Evolutionary conservation across 2,329 filamentous ascomycete species (phyloP).

Genomic region (Diaporthe capsici): DNA sequence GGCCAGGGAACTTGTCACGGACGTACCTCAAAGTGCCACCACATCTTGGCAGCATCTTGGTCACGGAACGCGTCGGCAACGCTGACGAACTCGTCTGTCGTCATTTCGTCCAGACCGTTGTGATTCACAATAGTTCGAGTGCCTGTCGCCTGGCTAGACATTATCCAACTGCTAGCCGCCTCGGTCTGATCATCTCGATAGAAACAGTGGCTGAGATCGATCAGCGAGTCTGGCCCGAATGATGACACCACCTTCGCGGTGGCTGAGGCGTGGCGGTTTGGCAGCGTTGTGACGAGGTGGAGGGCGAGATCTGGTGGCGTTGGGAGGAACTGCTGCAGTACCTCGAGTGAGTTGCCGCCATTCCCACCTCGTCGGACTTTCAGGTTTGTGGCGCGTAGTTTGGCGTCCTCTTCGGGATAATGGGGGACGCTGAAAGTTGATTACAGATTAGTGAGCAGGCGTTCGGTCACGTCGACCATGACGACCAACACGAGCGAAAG

Average conservation of each 20-base stretch:
- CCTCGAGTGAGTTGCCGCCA: constrained; percentile 79
- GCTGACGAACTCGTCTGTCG: constrained; percentile 68
- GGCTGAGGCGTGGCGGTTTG: constrained; percentile 64
- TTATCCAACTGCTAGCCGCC: constrained; percentile 78
- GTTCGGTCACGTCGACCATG: too few relatives aligned
- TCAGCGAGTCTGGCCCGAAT: constrained; percentile 57
- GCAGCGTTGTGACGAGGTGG: constrained; percentile 68
- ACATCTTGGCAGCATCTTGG: constrained; percentile 57
- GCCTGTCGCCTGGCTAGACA: constrained; percentile 70
- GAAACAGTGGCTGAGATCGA: constrained; percentile 70
- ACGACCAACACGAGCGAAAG: not conserved
- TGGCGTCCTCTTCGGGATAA: constrained; percentile 80
- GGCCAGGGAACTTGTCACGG: constrained; percentile 14
- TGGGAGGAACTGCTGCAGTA: constrained; percentile 74
- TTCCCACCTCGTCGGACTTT: constrained; percentile 78
- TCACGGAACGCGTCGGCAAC: constrained; percentile 56
- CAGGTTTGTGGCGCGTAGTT: constrained; percentile 75
- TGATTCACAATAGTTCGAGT: constrained; percentile 80
- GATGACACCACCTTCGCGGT: constrained; percentile 67
- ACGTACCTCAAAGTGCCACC: constrained; percentile 81
- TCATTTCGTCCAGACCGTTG: constrained; percentile 79
- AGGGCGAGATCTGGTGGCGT: constrained; percentile 46
- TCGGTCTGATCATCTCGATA: constrained; percentile 68
- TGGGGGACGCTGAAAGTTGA: constrained; percentile 68
- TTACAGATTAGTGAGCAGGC: constrained; percentile 18